Evolutionary conservation across 1,284 basidiomycete genomes (phyloP), one percentile per base, ranked within the genome.

Genomic region (Sanghuangporus sanghuang): DNA sequence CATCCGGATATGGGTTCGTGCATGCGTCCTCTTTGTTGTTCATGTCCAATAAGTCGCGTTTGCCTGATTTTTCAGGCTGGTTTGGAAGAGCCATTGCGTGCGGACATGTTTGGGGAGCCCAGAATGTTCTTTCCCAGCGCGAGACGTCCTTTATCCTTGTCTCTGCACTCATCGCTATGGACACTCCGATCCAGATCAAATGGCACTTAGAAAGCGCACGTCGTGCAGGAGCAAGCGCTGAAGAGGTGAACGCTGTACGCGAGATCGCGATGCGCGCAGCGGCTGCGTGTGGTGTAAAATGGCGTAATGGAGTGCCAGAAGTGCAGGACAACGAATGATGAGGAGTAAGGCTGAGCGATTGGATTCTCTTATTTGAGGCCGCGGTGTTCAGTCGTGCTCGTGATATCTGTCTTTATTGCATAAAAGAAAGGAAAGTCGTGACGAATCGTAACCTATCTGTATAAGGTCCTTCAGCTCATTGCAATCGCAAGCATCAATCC

Each of bases 111-210:
- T 76, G 75, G 32, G 66, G 68, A 1, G 71, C 67, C 40, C 68
- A 64, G 57, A 67, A 69, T 0, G 68, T 69, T 7, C 72, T 73
- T 1, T 67, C 70, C 2, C 63, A 68, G 2, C 64, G 64, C 46
- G 74, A 76, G 36, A 75, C 75, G 0, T 75, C 75, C 1, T 76
- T 72, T 61, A 68, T 69, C 8, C 70, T 76, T 66, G 71, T 77
- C 11, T 67, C 75, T 0, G 74, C 73, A 0, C 67, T 76, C 36
- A 69, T 77, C 60, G 70, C 75, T 16, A 71, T 69, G 59, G 75
- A 77, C 61, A 69, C 72, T 14, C 75, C 74, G 0, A 65, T 64
- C 4, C 75, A 77, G 67, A 69, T 73, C 50, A 67, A 23, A 32
- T 77, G 75, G 75, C 75, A 77, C 42, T 52, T 76, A 44, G 54